phyloP scores from a whole-genome alignment of 2,329 filamentous ascomycete species.

The Colletotrichum cordylinicola region DNA sequence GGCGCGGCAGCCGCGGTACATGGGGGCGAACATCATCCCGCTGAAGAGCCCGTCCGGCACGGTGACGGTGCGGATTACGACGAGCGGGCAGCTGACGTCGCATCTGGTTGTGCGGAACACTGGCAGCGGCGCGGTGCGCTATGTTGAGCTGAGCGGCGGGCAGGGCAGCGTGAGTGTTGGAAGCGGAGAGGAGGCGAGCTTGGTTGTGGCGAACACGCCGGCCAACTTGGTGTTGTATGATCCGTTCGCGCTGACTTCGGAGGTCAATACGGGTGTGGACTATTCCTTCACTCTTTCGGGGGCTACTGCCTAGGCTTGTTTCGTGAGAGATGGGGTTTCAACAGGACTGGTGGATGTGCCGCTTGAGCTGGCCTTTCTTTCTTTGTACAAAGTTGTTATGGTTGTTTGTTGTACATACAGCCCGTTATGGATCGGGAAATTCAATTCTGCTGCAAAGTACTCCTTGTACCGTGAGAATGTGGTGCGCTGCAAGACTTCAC shows the following conservation, averaged over 20 bases:
- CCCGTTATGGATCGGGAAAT: too few relatives aligned
- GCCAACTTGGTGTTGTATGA: constrained; percentile 47
- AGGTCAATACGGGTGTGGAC: constrained; percentile 42
- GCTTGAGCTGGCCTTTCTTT: too few relatives aligned
- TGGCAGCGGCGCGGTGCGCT: constrained; percentile 37
- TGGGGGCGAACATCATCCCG: constrained; percentile 56
- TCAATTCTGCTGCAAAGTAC: too few relatives aligned
- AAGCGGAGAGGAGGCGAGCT: constrained; percentile 42
- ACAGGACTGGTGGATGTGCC: too few relatives aligned
- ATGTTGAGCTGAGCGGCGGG: constrained; percentile 40
- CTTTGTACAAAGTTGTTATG: too few relatives aligned
- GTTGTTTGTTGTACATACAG: too few relatives aligned
- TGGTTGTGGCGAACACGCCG: constrained; percentile 56
- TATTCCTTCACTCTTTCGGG: constrained; percentile 41
- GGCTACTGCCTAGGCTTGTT: constrained; percentile 22
- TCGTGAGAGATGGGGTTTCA: neutral
- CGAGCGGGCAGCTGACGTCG: constrained; percentile 41
- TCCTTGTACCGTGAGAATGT: too few relatives aligned
- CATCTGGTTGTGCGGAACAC: constrained; percentile 42
- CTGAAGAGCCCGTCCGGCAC: constrained; percentile 38
- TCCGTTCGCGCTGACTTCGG: constrained; percentile 39
- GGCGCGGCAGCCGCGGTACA: constrained; percentile 48
- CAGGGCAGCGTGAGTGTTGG: constrained; percentile 37
- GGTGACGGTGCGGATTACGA: constrained; percentile 37
- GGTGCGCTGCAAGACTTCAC: too few relatives aligned